Percentiles rank a stretch among this genome's conserved stretches.
Conservation (phyloP, 768 basidiomycete species). For the Strobilomyces echinocephalus region DNA sequence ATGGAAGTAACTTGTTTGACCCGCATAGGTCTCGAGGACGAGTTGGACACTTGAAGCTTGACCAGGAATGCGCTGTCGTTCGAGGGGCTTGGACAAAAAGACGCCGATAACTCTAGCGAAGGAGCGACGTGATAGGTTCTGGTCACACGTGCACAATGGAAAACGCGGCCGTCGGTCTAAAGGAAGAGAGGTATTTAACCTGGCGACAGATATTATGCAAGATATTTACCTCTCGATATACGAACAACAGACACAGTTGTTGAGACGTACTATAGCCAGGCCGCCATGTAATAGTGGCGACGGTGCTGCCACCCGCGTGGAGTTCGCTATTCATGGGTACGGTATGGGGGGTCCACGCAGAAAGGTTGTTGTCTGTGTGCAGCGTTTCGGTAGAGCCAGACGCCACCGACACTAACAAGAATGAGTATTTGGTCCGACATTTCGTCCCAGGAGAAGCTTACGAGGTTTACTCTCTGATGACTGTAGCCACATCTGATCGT, state of each 20-base stretch:
- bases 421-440: slow-evolving; percentile 3
- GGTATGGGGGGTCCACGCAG: slow-evolving; percentile 40
- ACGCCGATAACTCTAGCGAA: slow-evolving; percentile 50
- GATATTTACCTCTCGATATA: slow-evolving; percentile 55
- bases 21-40: slow-evolving; percentile 36
- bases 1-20: slow-evolving; percentile 58
- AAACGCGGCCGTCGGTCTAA: slow-evolving; percentile 46
- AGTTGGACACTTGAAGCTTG: slow-evolving; percentile 54
- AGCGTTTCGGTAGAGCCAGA: slow-evolving; percentile 35
- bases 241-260: slow-evolving; percentile 58
- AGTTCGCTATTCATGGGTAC: slow-evolving; percentile 40
- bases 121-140: slow-evolving; percentile 57
- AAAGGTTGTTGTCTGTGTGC: slow-evolving; percentile 50
- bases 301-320: slow-evolving; percentile 44
- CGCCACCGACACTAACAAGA: slow-evolving; percentile 10
- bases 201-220: neutral
- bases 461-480: slow-evolving; percentile 20
- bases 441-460: slow-evolving; percentile 8
- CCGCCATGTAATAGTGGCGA: slow-evolving; percentile 53
- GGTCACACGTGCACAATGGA: slow-evolving; percentile 53
- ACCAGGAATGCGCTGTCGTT: slow-evolving; percentile 48
- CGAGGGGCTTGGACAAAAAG: slow-evolving; percentile 47
- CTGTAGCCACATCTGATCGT: slow-evolving; percentile 60
- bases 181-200: slow-evolving; percentile 4
- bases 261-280: slow-evolving; percentile 44